A percentile compares a stretch with the other conserved stretches of the same genome.
Evolutionary conservation across 169 alveolate genomes (phyloP).

Genomic region (Babesia ovata): DNA sequence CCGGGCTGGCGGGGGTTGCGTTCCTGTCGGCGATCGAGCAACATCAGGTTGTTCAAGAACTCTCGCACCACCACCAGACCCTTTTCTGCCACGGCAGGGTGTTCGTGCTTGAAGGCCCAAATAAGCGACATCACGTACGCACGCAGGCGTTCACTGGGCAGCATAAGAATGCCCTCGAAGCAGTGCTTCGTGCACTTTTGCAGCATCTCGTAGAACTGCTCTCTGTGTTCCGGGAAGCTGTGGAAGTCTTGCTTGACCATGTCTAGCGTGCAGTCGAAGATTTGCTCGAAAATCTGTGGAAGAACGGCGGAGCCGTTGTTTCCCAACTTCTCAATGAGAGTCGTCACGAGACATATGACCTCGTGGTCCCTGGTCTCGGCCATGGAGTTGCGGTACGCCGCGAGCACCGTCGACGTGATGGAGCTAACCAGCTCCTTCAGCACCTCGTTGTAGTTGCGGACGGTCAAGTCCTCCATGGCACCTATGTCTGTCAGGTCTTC

Average conservation of each 20-base stretch:
- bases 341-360: slow-evolving; percentile 73
- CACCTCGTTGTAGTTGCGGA: slow-evolving; percentile 58
- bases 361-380: slow-evolving; percentile 79
- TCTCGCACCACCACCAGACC: slow-evolving; percentile 83
- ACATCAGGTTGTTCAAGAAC: slow-evolving; percentile 68
- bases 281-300: slow-evolving; percentile 81
- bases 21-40: slow-evolving; percentile 40
- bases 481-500: slow-evolving; percentile 9
- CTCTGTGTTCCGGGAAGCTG: slow-evolving; percentile 90
- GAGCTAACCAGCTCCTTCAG: slow-evolving; percentile 68
- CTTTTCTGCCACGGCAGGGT: slow-evolving; percentile 89
- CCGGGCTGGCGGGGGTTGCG: slow-evolving; percentile 1
- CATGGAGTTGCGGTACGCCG: slow-evolving; percentile 71
- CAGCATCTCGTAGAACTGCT: slow-evolving; percentile 83
- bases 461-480: slow-evolving; percentile 1
- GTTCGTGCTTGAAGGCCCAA: slow-evolving; percentile 91
- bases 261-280: slow-evolving; percentile 85
- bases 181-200: slow-evolving; percentile 82
- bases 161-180: slow-evolving; percentile 76
- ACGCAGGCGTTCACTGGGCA: slow-evolving; percentile 82
- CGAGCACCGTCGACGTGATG: slow-evolving; percentile 66
- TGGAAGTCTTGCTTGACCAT: slow-evolving; percentile 89
- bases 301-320: slow-evolving; percentile 78
- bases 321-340: slow-evolving; percentile 73
- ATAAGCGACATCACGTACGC: slow-evolving; percentile 83